phyloP scores from a whole-genome alignment of 2,329 filamentous ascomycete genomes.

The Orbilia javanica region DNA sequence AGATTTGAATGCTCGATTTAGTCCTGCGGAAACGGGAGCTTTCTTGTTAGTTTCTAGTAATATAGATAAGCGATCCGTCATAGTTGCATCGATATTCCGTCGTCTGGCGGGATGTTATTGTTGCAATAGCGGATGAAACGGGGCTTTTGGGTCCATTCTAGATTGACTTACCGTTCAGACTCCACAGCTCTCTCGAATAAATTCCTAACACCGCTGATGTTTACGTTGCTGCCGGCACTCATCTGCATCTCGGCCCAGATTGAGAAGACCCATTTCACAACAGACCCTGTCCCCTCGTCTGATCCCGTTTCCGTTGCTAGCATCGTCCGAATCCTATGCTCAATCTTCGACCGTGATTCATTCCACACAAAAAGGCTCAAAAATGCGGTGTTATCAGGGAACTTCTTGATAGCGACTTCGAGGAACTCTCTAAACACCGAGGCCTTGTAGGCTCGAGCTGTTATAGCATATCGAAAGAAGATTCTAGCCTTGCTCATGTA shows the following conservation, averaged over 20 bases:
- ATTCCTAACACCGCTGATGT: conserved; percentile 69
- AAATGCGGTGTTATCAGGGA: conserved; percentile 82
- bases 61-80: conserved; percentile 25
- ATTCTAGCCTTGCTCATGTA: conserved; percentile 78
- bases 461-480: conserved; percentile 74
- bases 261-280: conserved; percentile 71
- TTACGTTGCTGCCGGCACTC: conserved; percentile 45
- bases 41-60: conserved; percentile 8
- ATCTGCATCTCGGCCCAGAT: conserved; percentile 71
- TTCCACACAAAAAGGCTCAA: conserved; percentile 80
- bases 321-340: conserved; percentile 80
- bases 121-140: neutral
- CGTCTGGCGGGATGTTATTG: neutral
- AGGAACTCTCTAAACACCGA: conserved; percentile 75
- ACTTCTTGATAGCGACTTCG: conserved; percentile 72
- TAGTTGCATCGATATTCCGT: conserved; percentile 5
- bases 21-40: conserved; percentile 60
- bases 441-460: conserved; percentile 75
- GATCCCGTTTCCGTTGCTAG: conserved; percentile 67
- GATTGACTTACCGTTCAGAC: conserved; percentile 58
- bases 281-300: conserved; percentile 63
- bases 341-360: conserved; percentile 77
- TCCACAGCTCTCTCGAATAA: conserved; percentile 71
- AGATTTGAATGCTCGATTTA: conserved; percentile 66
- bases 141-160: conserved; percentile 58